Conservation (phyloP, 2,329 filamentous ascomycete species). For the Coniella vitis region DNA sequence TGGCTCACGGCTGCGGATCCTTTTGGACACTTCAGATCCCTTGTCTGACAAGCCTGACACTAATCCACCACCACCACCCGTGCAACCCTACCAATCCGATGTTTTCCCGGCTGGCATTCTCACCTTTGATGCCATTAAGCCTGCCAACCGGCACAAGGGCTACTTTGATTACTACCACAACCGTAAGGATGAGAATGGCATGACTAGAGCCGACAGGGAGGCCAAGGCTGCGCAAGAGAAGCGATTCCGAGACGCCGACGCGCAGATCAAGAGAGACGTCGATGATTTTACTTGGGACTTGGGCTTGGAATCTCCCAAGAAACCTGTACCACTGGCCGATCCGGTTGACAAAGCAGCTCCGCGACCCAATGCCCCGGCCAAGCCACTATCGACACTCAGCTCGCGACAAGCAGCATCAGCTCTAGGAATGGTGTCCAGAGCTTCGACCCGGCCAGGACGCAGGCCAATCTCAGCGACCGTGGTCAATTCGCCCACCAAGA, state of each 20-base stretch:
- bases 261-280: conserved; percentile 60
- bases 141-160: conserved; percentile 52
- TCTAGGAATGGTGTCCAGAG: conserved; percentile 34
- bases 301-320: conserved; percentile 39
- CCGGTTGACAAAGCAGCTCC: conserved; percentile 16
- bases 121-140: conserved; percentile 51
- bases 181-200: conserved; percentile 60
- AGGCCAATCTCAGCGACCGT: conserved; percentile 17
- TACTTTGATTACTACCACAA: conserved; percentile 56
- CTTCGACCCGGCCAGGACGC: conserved; percentile 22
- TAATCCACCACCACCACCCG: conserved; percentile 20
- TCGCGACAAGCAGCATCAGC: conserved; percentile 50
- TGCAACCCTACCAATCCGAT: conserved; percentile 63
- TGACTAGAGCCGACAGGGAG: conserved; percentile 55
- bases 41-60: conserved; percentile 40
- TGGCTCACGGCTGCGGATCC: conserved; percentile 55
- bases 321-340: conserved; percentile 24
- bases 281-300: conserved; percentile 33
- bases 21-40: conserved; percentile 42
- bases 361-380: conserved; percentile 5
- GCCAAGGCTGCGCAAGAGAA: conserved; percentile 46
- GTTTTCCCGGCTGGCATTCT: conserved; percentile 53
- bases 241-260: conserved; percentile 52
- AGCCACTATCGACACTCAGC: conserved; percentile 41
- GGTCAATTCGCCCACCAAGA: conserved; percentile 16